Evolutionary conservation across 108 stramenopile species (phyloP).

Genomic region (Cyclotella atomus): DNA sequence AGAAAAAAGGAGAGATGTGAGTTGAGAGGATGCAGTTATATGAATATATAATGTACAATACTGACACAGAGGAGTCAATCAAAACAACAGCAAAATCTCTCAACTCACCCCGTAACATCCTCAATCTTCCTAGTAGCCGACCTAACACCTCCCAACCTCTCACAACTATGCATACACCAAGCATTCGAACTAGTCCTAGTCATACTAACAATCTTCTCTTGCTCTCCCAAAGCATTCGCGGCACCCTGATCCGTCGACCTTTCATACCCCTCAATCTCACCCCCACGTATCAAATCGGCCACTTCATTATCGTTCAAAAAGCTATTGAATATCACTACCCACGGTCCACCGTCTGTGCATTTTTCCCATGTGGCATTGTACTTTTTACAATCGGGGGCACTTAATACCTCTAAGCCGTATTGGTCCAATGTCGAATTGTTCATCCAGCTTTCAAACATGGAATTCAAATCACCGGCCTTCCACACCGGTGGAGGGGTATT

Average conservation of each 20-base stretch:
- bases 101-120: constrained; percentile 49
- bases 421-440: constrained; percentile 43
- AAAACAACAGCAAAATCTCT: too few relatives aligned
- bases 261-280: constrained; percentile 44
- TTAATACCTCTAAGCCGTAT: constrained; percentile 35
- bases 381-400: constrained; percentile 33
- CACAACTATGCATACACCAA: constrained; percentile 63
- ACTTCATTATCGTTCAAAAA: constrained; percentile 58
- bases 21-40: too few relatives aligned
- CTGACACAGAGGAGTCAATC: too few relatives aligned
- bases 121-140: constrained; percentile 57
- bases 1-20: too few relatives aligned
- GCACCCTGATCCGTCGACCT: constrained; percentile 62
- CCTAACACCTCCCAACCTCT: constrained; percentile 40
- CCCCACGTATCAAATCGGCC: constrained; percentile 50
- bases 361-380: constrained; percentile 45
- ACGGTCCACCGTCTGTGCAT: constrained; percentile 44
- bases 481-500: constrained; percentile 62
- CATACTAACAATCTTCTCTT: constrained; percentile 58
- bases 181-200: constrained; percentile 73
- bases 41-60: too few relatives aligned
- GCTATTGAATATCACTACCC: constrained; percentile 64
- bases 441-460: constrained; percentile 56
- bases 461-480: constrained; percentile 69
- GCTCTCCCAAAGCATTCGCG: constrained; percentile 59